Percentiles rank a stretch among this genome's conserved stretches.
phyloP scores from a whole-genome alignment of 2,329 filamentous ascomycete species.

The Dichotomopilus funicola region DNA sequence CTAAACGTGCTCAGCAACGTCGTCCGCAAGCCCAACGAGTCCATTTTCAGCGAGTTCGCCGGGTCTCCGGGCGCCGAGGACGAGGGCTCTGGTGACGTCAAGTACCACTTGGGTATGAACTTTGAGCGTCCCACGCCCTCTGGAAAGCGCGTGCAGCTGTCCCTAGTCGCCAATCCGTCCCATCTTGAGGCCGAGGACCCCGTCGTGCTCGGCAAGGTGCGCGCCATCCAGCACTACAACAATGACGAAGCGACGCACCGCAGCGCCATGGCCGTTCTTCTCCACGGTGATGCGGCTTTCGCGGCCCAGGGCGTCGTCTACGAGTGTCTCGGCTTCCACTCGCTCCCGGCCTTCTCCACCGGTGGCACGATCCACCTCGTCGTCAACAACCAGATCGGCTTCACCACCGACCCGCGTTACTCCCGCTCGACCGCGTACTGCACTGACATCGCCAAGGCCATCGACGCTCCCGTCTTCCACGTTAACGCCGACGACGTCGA shows the following conservation, averaged over 20 bases:
- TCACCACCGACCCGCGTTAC: conserved; percentile 97
- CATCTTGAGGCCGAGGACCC: conserved; percentile 98
- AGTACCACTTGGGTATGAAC: conserved; percentile 99
- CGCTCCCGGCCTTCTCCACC: conserved; percentile 90
- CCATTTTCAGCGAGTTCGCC: conserved; percentile 97
- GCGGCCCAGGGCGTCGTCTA: conserved; percentile 96
- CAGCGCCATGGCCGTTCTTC: conserved; percentile 88
- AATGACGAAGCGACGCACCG: conserved; percentile 85
- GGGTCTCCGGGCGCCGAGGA: conserved; percentile 82
- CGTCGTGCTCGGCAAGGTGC: conserved; percentile 93
- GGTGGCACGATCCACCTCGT: conserved; percentile 95
- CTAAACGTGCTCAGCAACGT: conserved; percentile 98
- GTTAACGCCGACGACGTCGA: conserved; percentile 98
- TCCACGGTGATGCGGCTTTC: conserved; percentile 96
- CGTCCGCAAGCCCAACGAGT: conserved; percentile 98
- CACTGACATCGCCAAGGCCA: conserved; percentile 98
- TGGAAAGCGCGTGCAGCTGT: conserved; percentile 98
- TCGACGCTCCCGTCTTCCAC: conserved; percentile 97
- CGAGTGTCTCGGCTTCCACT: conserved; percentile 96
- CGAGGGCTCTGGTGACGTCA: conserved; percentile 96
- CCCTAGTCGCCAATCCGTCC: conserved; percentile 94
- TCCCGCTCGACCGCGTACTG: conserved; percentile 97
- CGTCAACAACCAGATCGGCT: conserved; percentile 99
- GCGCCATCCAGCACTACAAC: conserved; percentile 98
- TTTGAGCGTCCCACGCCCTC: conserved; percentile 97